Evolutionary conservation across 75 land plant species (phyloP).

Genomic region (Selaginella moellendorffii): DNA sequence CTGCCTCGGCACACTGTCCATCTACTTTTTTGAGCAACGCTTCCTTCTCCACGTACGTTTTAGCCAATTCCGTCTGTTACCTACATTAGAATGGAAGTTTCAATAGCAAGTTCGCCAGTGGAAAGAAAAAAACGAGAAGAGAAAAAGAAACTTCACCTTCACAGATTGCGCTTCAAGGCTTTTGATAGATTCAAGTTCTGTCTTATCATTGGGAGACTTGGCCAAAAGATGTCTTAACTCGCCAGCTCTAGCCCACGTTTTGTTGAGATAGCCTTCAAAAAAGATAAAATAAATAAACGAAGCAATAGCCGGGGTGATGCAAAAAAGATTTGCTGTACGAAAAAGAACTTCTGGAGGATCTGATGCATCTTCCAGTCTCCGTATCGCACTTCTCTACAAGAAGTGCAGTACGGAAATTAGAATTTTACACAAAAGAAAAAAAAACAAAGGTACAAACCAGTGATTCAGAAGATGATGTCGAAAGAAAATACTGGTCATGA

Average conservation of each 20-base stretch:
- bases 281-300: neutral
- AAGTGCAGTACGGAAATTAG: neutral
- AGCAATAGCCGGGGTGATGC: too few species aligned
- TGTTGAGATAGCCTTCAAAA: neutral
- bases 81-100: neutral
- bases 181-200: neutral
- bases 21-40: neutral
- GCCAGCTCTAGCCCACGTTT: neutral
- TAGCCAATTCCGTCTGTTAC: neutral
- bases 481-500: neutral
- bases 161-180: neutral
- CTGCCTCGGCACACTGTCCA: neutral
- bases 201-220: neutral
- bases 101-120: neutral
- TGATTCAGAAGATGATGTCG: neutral
- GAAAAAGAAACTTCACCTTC: neutral
- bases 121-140: neutral
- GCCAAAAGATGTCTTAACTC: neutral
- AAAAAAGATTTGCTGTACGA: neutral
- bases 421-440: too few species aligned
- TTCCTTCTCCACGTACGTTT: neutral
- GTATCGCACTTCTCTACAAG: neutral
- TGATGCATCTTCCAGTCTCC: neutral
- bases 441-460: neutral
- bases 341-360: neutral